These are phyloP conservation scores for Bonia amplexicaulis DNA, from an alignment of 176 grass and related monocot genomes.

Conservation along the genomic window DNA sequence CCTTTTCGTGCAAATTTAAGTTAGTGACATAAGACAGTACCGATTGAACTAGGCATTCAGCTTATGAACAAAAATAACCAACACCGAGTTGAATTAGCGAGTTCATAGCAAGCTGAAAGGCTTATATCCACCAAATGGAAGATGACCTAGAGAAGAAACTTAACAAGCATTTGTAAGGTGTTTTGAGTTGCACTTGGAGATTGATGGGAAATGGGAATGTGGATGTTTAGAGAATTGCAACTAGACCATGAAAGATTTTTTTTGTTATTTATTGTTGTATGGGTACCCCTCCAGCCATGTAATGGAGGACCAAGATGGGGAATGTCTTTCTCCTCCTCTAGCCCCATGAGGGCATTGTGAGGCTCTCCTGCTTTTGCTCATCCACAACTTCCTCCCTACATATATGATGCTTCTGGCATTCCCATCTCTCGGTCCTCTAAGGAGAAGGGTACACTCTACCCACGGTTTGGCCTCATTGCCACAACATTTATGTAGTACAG, in stretches of 20 bases:
- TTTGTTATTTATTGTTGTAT: too few species aligned
- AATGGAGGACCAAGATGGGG: too few species aligned
- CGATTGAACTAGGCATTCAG: slow-evolving; percentile 4
- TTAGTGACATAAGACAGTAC: background rate
- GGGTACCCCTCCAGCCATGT: too few species aligned
- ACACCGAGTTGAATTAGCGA: background rate
- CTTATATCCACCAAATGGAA: slow-evolving; percentile 27
- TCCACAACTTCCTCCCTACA: too few species aligned
- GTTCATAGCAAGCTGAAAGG: slow-evolving; percentile 14
- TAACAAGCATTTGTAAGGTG: background rate
- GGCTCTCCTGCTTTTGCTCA: too few species aligned
- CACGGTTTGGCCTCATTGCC: too few species aligned
- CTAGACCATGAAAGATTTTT: background rate
- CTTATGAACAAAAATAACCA: background rate
- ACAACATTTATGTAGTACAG: background rate
- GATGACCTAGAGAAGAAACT: slow-evolving; percentile 3
- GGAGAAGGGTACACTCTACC: too few species aligned
- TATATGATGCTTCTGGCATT: too few species aligned
- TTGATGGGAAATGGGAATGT: background rate
- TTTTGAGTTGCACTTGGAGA: background rate
- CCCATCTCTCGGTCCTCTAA: too few species aligned
- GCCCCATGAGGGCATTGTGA: too few species aligned
- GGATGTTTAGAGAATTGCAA: background rate
- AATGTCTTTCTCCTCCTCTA: too few species aligned
- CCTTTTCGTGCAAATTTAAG: slow-evolving; percentile 15